phyloP scores from a whole-genome alignment of 2,329 filamentous ascomycete species.

The Cryphonectria carpinicola region DNA sequence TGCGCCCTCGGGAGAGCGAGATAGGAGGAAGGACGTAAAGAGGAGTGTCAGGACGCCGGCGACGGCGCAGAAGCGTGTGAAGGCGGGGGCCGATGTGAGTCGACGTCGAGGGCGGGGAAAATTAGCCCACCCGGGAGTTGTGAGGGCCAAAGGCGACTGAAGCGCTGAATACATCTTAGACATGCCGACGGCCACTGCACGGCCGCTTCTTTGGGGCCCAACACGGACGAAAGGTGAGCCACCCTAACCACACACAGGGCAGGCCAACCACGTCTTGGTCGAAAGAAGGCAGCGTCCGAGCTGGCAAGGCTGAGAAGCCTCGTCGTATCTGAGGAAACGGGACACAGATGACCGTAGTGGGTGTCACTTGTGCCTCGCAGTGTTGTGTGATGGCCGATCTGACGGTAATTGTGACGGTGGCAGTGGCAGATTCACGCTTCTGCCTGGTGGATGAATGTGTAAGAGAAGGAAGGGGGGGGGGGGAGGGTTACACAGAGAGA shows the following conservation, averaged over 20 bases:
- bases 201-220: neutral
- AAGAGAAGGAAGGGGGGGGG: neutral
- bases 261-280: neutral
- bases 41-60: constrained; percentile 23
- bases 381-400: neutral
- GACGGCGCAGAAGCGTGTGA: constrained; percentile 26
- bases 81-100: constrained; percentile 13
- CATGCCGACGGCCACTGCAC: neutral
- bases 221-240: neutral
- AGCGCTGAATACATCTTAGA: constrained; percentile 19
- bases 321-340: neutral
- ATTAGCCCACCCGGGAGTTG: constrained; percentile 22
- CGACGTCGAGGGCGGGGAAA: constrained; percentile 20
- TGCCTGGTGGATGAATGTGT: neutral
- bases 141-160: constrained; percentile 20
- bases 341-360: neutral
- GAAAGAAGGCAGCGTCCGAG: neutral
- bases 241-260: neutral
- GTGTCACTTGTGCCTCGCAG: neutral
- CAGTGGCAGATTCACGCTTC: neutral
- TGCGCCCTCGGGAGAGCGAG: constrained; percentile 22
- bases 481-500: neutral
- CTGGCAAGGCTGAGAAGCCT: neutral
- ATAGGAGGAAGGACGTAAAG: constrained; percentile 26
- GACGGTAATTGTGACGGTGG: neutral